A percentile compares a stretch with the other conserved stretches of the same genome.
Evolutionary conservation across 1,139 yeast genomes (phyloP).

Genomic region (Saccharomyces hybrid): DNA sequence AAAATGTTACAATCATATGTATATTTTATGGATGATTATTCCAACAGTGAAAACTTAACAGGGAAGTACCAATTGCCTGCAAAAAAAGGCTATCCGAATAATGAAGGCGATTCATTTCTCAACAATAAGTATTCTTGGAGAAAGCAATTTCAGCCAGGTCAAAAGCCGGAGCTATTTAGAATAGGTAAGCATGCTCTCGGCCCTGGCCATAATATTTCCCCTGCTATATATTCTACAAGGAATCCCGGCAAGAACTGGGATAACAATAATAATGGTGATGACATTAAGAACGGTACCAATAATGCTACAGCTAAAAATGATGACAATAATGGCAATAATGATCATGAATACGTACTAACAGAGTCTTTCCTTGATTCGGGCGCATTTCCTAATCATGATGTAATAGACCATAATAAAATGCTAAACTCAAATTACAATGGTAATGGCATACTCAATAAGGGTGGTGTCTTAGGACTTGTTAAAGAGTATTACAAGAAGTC

Average conservation of each 20-base stretch:
- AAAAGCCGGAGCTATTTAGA: slow-evolving; percentile 23
- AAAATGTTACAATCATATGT: slow-evolving; percentile 89
- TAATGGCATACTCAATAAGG: slow-evolving; percentile 20
- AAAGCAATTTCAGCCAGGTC: slow-evolving; percentile 30
- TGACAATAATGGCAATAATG: not conserved
- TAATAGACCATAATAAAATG: not conserved
- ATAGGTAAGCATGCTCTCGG: slow-evolving; percentile 13
- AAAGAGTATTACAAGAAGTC: slow-evolving; percentile 75
- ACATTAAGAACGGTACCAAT: not conserved
- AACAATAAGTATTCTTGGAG: slow-evolving; percentile 30
- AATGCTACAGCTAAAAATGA: not conserved
- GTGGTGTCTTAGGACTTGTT: slow-evolving; percentile 67
- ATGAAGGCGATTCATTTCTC: slow-evolving; percentile 7
- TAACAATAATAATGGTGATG: not conserved
- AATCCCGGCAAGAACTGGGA: not conserved
- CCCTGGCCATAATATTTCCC: not conserved
- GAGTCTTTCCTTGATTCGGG: not conserved
- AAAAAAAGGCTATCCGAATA: slow-evolving; percentile 7
- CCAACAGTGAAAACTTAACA: slow-evolving; percentile 35
- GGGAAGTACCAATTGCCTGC: slow-evolving; percentile 31
- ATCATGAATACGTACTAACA: not conserved
- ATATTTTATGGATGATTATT: slow-evolving; percentile 80
- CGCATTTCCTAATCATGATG: not conserved
- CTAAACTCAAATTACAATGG: not conserved
- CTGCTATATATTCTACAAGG: not conserved